Evolutionary conservation across 2,329 filamentous ascomycete genomes (phyloP), one percentile per base, ranked within the genome.

Genomic region (Beauveria brongniartii): DNA sequence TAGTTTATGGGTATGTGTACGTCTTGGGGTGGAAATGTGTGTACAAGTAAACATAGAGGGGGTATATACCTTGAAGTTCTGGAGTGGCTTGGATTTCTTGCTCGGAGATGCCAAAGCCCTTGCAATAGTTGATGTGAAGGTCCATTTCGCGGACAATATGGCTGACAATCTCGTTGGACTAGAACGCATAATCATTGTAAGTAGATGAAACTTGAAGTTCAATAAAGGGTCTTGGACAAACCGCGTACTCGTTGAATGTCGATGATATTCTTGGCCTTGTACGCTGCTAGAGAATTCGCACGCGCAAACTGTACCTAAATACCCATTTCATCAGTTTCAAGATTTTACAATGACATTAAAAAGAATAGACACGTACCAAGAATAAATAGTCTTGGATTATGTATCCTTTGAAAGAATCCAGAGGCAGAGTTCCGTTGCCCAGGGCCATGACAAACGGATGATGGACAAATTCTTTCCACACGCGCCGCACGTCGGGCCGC

Each of bases 301-400:
- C 93, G 82, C 2, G 92, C 87, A 73, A 96, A 97, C 69, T 97
- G 92, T 52, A 89, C 82, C 88, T 92, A 22, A 18, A 1, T 20
- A 5, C 5, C 24, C 20, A 28, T 37, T 14, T 8, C 20, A 9
- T 55, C 22, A 22, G 40, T 10, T 10, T 10, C 24, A 18, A 22
- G 3, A 24, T 28, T 46, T 46, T 20, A 22, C 18, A 10, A 14
- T 5, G 8, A 14, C 10, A 30, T 43, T 30, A 4, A 8, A 34
- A 14, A 34, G 30, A 34, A 34, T 14, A 55, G 12, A 20, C 18
- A 69, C 80, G 47, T 68, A 94, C 89, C 48, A 97, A 77, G 69
- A 94, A 97, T 5, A 96, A 79, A 69, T 97, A 97, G 69, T 97
- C 93, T 68, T 97, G 93, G 10, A 94, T 82, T 61, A 97, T 84